Evolutionary conservation across 2,329 filamentous ascomycete genomes (phyloP), one percentile per base, ranked within the genome.

Genomic region (Ilyonectria destructans): DNA sequence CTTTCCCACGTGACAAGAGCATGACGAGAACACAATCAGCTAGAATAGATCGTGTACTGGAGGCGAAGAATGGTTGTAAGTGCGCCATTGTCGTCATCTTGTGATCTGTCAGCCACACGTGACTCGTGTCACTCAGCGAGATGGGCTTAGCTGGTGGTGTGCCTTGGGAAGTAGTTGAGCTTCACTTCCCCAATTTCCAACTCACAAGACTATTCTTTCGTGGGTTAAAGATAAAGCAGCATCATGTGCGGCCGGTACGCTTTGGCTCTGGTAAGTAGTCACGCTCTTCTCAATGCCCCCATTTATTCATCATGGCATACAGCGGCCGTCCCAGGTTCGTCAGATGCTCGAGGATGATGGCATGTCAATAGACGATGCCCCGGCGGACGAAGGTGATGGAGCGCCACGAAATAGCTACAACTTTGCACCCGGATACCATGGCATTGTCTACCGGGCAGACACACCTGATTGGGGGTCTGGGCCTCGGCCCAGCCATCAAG

Each of bases 341-440:
- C 88, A 86, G 62, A 90, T 92, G 79, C 85, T 98, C 7, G 87
- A 93, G 75, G 87, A 94, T 40, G 88, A 94, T 74, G 86, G 91
- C 69, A 93, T 97, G 89, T 88, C 87, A 2, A 90, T 94, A 3
- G 86, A 91, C 65, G 89, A 94, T 64, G 90, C 88, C 1, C 93
- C 93, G 0, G 87, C 88, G 4, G 93, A 97, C 73, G 89, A 93
- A 19, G 88, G 80, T 62, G 87, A 92, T 17, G 79, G 75, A 2
- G 82, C 84, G 1, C 89, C 89, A 1, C 89, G 93, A 43, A 92
- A 94, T 77, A 94, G 89, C 40, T 97, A 97, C 83, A 98, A 98
- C 80, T 97, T 99, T 78, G 94, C 96, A 0, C 96, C 96, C 0
- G 93, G 95, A 0, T 93, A 94, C 69, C 87, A 92, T 76, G 96